A percentile compares a stretch with the other conserved stretches of the same genome.
These are phyloP conservation scores for Botryotinia narcissicola DNA, from an alignment of 2,329 filamentous ascomycete genomes.

Conservation along the genomic window DNA sequence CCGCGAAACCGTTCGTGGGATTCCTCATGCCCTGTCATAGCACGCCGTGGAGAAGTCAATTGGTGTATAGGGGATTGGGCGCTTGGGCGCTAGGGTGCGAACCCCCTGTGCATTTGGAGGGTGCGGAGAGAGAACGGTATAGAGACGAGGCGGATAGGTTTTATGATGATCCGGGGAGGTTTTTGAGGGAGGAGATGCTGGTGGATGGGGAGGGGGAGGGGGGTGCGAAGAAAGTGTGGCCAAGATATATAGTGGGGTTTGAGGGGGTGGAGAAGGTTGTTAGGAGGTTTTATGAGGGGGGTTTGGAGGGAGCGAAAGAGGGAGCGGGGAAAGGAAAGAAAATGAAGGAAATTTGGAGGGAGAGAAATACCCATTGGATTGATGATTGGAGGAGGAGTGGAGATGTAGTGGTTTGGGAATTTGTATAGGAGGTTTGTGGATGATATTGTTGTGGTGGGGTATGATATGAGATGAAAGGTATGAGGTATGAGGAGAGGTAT, in stretches of 20 bases:
- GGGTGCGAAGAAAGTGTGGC: slow-evolving; percentile 37
- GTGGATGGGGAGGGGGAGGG: slow-evolving; percentile 7
- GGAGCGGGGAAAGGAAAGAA: slow-evolving; percentile 46
- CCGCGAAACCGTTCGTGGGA: slow-evolving; percentile 55
- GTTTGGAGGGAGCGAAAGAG: slow-evolving; percentile 45
- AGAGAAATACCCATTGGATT: slow-evolving; percentile 60
- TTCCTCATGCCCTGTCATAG: slow-evolving; percentile 97
- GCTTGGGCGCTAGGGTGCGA: slow-evolving; percentile 90
- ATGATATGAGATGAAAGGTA: too few species aligned
- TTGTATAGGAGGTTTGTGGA: slow-evolving; percentile 25
- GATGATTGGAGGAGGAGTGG: slow-evolving; percentile 59
- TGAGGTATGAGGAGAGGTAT: too few species aligned
- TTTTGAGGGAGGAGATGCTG: slow-evolving; percentile 46
- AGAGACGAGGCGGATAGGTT: slow-evolving; percentile 90
- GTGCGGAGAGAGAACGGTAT: slow-evolving; percentile 64
- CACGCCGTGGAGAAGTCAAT: slow-evolving; percentile 89
- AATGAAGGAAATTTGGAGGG: slow-evolving; percentile 45
- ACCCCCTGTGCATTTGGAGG: slow-evolving; percentile 69
- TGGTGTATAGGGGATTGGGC: slow-evolving; percentile 70
- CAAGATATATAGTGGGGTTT: slow-evolving; percentile 60
- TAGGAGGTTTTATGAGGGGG: slow-evolving; percentile 34
- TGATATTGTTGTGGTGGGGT: not conserved
- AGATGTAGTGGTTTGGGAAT: slow-evolving; percentile 58
- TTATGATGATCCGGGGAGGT: slow-evolving; percentile 63
- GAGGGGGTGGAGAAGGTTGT: slow-evolving; percentile 54